Conservation (phyloP, 1,139 yeast genomes). For the Geotrichum klebahnii region DNA sequence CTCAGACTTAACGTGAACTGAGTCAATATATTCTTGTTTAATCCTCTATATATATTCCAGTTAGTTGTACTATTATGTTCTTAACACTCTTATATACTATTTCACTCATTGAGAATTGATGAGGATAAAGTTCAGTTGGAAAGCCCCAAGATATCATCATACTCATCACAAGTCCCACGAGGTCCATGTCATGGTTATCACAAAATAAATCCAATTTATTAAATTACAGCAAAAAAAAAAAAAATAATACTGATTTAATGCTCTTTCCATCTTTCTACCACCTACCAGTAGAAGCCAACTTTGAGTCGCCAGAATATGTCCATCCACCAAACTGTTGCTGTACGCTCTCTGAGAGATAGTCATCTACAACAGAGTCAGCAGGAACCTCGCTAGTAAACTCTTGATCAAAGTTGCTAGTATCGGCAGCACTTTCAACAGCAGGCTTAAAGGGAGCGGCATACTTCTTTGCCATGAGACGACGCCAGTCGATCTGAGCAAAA, state of each 20-base stretch:
- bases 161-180: too few relatives aligned
- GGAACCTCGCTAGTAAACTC: slow-evolving; percentile 94
- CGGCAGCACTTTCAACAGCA: slow-evolving; percentile 77
- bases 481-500: slow-evolving; percentile 90
- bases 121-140: too few relatives aligned
- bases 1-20: slow-evolving; percentile 1
- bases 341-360: slow-evolving; percentile 69
- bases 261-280: slow-evolving; percentile 2
- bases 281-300: slow-evolving; percentile 16
- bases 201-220: too few relatives aligned
- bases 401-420: slow-evolving; percentile 87
- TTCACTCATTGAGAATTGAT: too few relatives aligned
- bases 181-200: too few relatives aligned
- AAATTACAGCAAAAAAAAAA: not conserved
- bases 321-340: slow-evolving; percentile 98
- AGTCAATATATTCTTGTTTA: not conserved
- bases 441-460: slow-evolving; percentile 97
- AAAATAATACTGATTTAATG: not conserved
- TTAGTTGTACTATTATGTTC: too few relatives aligned
- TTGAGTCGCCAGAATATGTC: slow-evolving; percentile 69
- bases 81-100: too few relatives aligned
- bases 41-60: not conserved
- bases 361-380: slow-evolving; percentile 92
- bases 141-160: too few relatives aligned
- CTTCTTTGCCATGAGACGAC: slow-evolving; percentile 73